Evolutionary conservation across 371 early-diverging fungal genomes (phyloP).

Genomic region (Thermomucor indicae-seudaticae): DNA sequence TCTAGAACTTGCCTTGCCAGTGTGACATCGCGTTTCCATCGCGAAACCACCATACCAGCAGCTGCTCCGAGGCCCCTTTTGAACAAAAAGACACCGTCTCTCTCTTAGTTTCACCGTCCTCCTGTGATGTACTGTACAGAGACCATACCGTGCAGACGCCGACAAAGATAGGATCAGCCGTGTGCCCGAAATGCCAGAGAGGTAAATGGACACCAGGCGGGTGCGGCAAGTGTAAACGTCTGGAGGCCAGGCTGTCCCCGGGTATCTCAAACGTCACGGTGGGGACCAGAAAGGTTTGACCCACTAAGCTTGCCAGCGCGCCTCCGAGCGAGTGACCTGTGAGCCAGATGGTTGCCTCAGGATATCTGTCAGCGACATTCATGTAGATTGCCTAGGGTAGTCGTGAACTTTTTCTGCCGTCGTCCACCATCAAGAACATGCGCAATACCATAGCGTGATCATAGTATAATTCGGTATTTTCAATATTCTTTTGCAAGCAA

Average conservation of each 20-base stretch:
- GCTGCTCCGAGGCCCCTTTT: slow-evolving; percentile 66
- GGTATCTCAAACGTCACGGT: slow-evolving; percentile 87
- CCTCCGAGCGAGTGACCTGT: slow-evolving; percentile 97
- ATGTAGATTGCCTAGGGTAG: slow-evolving; percentile 27
- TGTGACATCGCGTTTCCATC: slow-evolving; percentile 66
- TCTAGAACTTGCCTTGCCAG: slow-evolving; percentile 33
- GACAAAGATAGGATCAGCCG: slow-evolving; percentile 90
- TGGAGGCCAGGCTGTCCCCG: slow-evolving; percentile 81
- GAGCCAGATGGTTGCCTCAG: slow-evolving; percentile 73
- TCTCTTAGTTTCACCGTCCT: not conserved
- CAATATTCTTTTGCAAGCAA: slow-evolving; percentile 62
- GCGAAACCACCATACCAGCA: slow-evolving; percentile 93
- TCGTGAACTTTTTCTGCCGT: not conserved
- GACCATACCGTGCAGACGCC: slow-evolving; percentile 73
- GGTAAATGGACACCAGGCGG: slow-evolving; percentile 57
- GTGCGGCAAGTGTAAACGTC: slow-evolving; percentile 74
- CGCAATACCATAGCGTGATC: slow-evolving; percentile 66
- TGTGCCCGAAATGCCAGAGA: slow-evolving; percentile 91
- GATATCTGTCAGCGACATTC: slow-evolving; percentile 63
- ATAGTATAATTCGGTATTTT: slow-evolving; percentile 74
- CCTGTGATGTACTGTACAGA: not conserved
- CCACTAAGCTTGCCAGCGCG: slow-evolving; percentile 76
- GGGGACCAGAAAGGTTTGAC: slow-evolving; percentile 84
- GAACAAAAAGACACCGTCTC: not conserved
- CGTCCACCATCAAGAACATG: not conserved